phyloP scores from a whole-genome alignment of 2,329 filamentous ascomycete genomes.

The Dothidotthia symphoricarpi region DNA sequence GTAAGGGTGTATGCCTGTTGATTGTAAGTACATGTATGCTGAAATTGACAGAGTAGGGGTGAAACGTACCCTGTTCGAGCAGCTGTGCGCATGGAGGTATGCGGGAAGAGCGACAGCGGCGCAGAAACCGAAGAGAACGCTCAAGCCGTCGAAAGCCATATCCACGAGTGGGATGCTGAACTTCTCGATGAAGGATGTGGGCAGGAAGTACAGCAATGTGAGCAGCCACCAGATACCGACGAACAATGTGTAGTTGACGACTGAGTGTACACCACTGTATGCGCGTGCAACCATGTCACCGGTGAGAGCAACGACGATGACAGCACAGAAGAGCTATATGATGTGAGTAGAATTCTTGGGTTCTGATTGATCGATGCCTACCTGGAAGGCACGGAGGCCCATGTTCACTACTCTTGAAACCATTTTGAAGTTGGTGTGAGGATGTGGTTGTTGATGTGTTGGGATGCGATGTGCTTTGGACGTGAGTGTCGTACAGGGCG shows the following conservation, averaged over 20 bases:
- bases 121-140: conserved; percentile 68
- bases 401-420: conserved; percentile 43
- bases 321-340: conserved; percentile 56
- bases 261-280: conserved; percentile 54
- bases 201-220: conserved; percentile 62
- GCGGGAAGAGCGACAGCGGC: conserved; percentile 68
- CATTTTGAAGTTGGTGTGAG: conserved; percentile 32
- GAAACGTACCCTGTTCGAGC: conserved; percentile 56
- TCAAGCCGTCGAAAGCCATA: conserved; percentile 58
- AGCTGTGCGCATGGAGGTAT: conserved; percentile 67
- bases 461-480: conserved; percentile 3
- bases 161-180: conserved; percentile 55
- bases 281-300: conserved; percentile 61
- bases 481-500: neutral
- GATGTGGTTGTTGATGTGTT: conserved; percentile 5
- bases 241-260: conserved; percentile 67
- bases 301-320: conserved; percentile 60
- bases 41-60: neutral
- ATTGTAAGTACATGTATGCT: conserved; percentile 2
- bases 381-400: conserved; percentile 45
- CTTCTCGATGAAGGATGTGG: conserved; percentile 54
- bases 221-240: conserved; percentile 66
- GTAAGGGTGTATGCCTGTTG: conserved; percentile 43
- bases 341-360: neutral
- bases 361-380: conserved; percentile 13